phyloP scores from a whole-genome alignment of 805 yeast genomes.

The Barnettozyma siamensis region DNA sequence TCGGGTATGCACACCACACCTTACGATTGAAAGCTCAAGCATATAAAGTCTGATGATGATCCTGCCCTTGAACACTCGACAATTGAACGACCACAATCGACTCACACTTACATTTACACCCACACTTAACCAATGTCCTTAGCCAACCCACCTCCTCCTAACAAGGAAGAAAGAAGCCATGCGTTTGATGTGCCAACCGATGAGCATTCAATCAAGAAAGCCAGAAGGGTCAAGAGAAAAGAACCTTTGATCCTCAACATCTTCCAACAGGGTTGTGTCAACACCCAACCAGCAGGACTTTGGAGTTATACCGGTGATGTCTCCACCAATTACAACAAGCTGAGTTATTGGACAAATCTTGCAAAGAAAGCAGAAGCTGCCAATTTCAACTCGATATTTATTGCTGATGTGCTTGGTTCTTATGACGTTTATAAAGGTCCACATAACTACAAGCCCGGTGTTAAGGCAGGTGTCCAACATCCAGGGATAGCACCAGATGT shows the following conservation, averaged over 20 bases:
- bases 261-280: conserved; percentile 32
- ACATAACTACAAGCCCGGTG: conserved; percentile 11
- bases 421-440: conserved; percentile 35
- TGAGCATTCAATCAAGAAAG: not conserved
- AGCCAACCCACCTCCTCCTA: not conserved
- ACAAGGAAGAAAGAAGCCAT: not conserved
- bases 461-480: conserved; percentile 26
- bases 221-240: conserved; percentile 2
- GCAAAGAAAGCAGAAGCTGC: conserved; percentile 33
- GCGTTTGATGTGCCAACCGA: not conserved
- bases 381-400: conserved; percentile 32
- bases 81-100: too few species aligned
- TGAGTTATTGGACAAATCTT: conserved; percentile 33
- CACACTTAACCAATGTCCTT: too few species aligned
- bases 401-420: conserved; percentile 37
- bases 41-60: too few species aligned
- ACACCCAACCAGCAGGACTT: conserved; percentile 25
- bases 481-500: conserved; percentile 37
- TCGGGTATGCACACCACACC: too few species aligned
- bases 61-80: too few species aligned
- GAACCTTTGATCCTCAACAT: conserved; percentile 32
- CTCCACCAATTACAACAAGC: conserved; percentile 23
- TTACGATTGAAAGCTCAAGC: too few species aligned
- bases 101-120: too few species aligned
- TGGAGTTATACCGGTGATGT: conserved; percentile 37